Base-by-base conservation (phyloP, 768 basidiomycete genomes). In the Royoungia palumana region DNA sequence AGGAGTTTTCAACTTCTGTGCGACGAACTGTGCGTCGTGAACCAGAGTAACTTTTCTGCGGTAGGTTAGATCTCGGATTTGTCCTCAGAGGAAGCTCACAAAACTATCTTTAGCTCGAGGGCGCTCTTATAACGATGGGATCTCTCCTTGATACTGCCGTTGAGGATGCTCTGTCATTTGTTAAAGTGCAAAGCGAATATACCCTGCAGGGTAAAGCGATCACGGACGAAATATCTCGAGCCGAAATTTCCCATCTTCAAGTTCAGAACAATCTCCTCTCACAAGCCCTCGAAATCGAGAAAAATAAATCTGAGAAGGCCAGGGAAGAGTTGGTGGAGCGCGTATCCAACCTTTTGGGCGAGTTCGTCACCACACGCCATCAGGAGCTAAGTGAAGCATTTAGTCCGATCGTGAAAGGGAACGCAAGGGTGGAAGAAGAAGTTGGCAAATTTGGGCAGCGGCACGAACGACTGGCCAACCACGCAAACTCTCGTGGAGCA, bases 241-340 rank as follows among this genome's bases (percentile, higher is more conserved):
- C 69, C 12, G 83, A 89, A 70, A 77, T 87, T 36, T 61, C 66
- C 6, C 80, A 80, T 20, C 72, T 94, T 19, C 78, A 78, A 54
- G 72, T 78, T 45, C 90, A 94, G 64, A 95, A 94, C 60, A 72
- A 74, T 24, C 68, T 75, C 9, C 73, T 96, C 35, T 66, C 69
- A 7, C 72, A 73, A 36, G 69, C 89, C 55, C 71, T 94, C 12
- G 78, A 81, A 51, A 67, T 76, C 14, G 90, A 95, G 64, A 81
- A 80, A 62, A 61, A 64, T 13, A 85, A 81, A 51, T 78, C 85
- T 0, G 81, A 85, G 21, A 79, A 75, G 41, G 80, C 87, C 2
- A 86, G 82, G 50, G 81, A 83, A 35, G 85, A 88, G 35, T 65
- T 95, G 12, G 66, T 94, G n/a, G 77, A 85, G 35, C 84, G 83